Base-by-base conservation (phyloP, 495 filamentous ascomycete genomes). In the Antarctomyces pellizariae region DNA sequence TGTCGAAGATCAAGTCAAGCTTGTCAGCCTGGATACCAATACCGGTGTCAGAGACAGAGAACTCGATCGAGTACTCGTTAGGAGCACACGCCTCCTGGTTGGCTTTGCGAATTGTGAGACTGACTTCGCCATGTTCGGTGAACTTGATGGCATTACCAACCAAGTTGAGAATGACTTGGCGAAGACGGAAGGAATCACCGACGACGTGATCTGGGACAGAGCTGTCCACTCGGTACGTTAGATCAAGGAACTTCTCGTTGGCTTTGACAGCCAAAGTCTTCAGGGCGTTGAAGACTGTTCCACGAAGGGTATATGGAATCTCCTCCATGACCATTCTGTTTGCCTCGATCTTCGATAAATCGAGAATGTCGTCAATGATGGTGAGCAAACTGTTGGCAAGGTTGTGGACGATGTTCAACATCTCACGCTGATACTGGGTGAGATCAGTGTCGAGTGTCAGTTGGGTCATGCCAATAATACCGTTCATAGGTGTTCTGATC, bases 311-410 rank as follows among this genome's bases (percentile, higher is more conserved):
- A 52, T 93, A 99, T 7, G 82, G 83, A 38, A 95, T 93, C 43
- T 84, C 78, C 43, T 99, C 86, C 55, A 99, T 89, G 11, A 91
- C 77, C 89, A 99, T 95, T n/a, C 86, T 71, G 46, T 93, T 84
- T 14, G 86, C 86, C 50, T 99, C 86, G 36, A 99, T 99, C 69
- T 99, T 99, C 4, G 80, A 91, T 35, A 99, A 76, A 64, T 99
- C 86, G 34, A 99, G 61, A 39, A 99, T 95, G 48, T 99, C 86
- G 45, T 99, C 86, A 44, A 99, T 95, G 39, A 99, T 95, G 11
- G 89, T 99, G 43, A 99, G 50, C 35, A 99, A 53, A 55, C 89
- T 93, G 52, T 93, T 92, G 24, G 83, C 86, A 25, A 99, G 62
- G 37, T 91, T 90, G 48, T 95, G 86, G 35, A 99, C 86, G 39